Conservation (phyloP, 805 yeast genomes). For the Schizosaccharomyces cryophilus region DNA sequence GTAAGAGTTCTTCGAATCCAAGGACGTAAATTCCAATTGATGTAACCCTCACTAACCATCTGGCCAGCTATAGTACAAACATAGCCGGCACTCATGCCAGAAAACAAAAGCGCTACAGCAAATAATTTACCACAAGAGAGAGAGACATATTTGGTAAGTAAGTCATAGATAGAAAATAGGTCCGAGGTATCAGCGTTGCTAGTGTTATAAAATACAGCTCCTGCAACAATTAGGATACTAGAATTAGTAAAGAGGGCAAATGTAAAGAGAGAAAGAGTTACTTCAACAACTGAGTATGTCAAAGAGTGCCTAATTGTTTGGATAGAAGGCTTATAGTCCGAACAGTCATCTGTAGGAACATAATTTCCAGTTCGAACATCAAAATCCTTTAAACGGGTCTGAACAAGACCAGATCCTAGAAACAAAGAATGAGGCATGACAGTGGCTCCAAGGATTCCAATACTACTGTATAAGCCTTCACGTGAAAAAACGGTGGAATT, state of each 20-base stretch:
- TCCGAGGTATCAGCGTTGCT: slow-evolving; percentile 53
- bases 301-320: slow-evolving; percentile 51
- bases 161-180: slow-evolving; percentile 45
- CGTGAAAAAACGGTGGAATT: slow-evolving; percentile 24
- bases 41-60: slow-evolving; percentile 74
- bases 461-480: slow-evolving; percentile 50
- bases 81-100: slow-evolving; percentile 80
- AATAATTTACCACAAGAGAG: slow-evolving; percentile 62
- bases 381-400: slow-evolving; percentile 56
- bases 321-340: slow-evolving; percentile 40
- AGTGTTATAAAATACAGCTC: slow-evolving; percentile 46
- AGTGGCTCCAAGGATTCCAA: slow-evolving; percentile 80
- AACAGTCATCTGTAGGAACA: slow-evolving; percentile 13
- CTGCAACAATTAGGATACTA: slow-evolving; percentile 61
- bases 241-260: slow-evolving; percentile 72
- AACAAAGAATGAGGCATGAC: slow-evolving; percentile 87
- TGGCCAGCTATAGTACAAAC: slow-evolving; percentile 82
- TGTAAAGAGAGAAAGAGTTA: slow-evolving; percentile 43
- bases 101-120: slow-evolving; percentile 57
- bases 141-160: slow-evolving; percentile 37
- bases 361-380: slow-evolving; percentile 28
- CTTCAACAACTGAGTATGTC: slow-evolving; percentile 47
- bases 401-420: slow-evolving; percentile 72
- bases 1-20: slow-evolving; percentile 62
- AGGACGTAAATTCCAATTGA: slow-evolving; percentile 58